Base-by-base conservation (phyloP, 23 red algal genomes). In the Gracilariopsis chorda region DNA sequence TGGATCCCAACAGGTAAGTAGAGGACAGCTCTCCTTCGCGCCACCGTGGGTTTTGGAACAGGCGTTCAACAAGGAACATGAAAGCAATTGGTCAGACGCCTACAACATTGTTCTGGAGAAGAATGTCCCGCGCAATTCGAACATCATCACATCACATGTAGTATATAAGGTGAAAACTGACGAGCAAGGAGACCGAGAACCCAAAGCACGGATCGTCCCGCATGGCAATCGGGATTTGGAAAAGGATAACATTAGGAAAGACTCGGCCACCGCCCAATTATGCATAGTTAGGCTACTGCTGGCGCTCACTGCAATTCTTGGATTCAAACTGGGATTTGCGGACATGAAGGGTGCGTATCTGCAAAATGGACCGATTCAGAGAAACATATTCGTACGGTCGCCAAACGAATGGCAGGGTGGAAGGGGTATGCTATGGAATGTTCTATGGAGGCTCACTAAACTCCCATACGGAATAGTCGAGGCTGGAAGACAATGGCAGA, bases 101-200 rank as follows among this genome's bases (percentile, higher is more conserved):
- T 80, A 28, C 41, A 33, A 7, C 19, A 23, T 23, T 24, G 75
- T 80, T 5, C 46, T 4, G 3, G 75, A 80, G 7, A 7, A 19
- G 8, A 33, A 80, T 13, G 75, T 80, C 48, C 75, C 75, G 51
- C 33, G 4, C 20, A 27, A 52, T 44, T 36, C 75, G 7, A 80
- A 80, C 24, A 44, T 52, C 4, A 45, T 80, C 30, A 55, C 7
- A 6, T 80, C 75, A 14, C 75, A 80, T 25, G 75, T 52, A 6
- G 41, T 80, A 6, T 80, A 80, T 33, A 80, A 80, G 17, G 49
- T 80, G 6, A 80, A 80, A 55, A 55, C 75, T 16, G 75, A 80
- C 6, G 75, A 80, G 36, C 4, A 80, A 27, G 75, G 75, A 53
- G 23, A 5, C 49, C 4, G 49, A 52, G 20, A 4, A 7, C 40